Percentiles rank a stretch among this genome's conserved stretches.
Evolutionary conservation across 2,329 filamentous ascomycete genomes (phyloP).

Genomic region (Dryadomyces quercivorus): DNA sequence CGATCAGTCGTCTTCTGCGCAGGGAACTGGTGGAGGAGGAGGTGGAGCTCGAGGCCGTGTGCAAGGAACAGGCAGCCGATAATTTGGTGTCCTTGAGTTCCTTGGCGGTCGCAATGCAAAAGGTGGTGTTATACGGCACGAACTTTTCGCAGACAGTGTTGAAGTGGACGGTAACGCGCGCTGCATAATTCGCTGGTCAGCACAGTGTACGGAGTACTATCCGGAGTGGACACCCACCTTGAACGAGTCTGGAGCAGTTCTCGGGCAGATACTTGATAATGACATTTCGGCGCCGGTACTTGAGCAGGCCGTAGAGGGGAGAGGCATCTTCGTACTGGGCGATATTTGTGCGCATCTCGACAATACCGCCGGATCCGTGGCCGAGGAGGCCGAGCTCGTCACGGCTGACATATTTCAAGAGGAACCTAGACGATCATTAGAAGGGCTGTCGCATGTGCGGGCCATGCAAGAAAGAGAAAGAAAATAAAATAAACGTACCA

Average conservation of each 20-base stretch:
- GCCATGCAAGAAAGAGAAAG: too few species aligned
- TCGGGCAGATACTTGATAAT: conserved; percentile 88
- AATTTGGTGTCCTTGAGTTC: conserved; percentile 82
- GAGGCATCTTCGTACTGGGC: conserved; percentile 70
- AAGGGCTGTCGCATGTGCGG: background rate
- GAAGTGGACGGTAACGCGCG: conserved; percentile 67
- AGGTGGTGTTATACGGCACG: conserved; percentile 74
- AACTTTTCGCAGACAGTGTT: conserved; percentile 58
- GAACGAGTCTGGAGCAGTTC: conserved; percentile 76
- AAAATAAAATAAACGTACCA: too few species aligned
- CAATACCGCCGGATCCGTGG: conserved; percentile 68
- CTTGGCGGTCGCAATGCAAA: conserved; percentile 61
- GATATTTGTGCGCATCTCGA: conserved; percentile 70
- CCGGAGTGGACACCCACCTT: conserved; percentile 51
- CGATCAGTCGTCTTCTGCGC: conserved; percentile 65
- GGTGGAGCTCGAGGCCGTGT: conserved; percentile 75
- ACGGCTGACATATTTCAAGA: conserved; percentile 80
- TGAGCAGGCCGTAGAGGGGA: conserved; percentile 82
- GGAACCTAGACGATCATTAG: conserved; percentile 52
- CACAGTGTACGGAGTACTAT: background rate
- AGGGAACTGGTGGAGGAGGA: conserved; percentile 76
- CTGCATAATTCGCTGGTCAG: conserved; percentile 31
- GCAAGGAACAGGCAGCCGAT: conserved; percentile 77
- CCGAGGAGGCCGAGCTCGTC: conserved; percentile 75
- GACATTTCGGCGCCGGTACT: conserved; percentile 81